Evolutionary conservation across 2,329 filamentous ascomycete species (phyloP).

Genomic region (Didymella keratinophila): DNA sequence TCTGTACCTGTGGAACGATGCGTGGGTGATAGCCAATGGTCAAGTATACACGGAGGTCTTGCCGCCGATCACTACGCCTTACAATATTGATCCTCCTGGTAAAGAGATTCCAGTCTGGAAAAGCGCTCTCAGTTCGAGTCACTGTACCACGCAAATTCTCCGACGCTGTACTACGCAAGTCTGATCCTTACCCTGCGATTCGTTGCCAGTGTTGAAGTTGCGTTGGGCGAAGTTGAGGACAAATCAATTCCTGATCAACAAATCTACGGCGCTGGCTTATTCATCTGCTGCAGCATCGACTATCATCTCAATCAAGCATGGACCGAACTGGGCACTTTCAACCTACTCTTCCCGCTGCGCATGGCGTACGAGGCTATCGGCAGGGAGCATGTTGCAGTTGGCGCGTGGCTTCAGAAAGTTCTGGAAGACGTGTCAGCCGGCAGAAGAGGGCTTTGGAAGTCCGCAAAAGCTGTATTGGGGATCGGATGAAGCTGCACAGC

Average conservation of each 20-base stretch:
- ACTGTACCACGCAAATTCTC: background rate
- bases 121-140: background rate
- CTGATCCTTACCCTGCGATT: background rate
- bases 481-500: background rate
- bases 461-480: background rate
- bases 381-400: background rate
- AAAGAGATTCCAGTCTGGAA: background rate
- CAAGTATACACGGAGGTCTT: background rate
- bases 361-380: background rate
- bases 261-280: background rate
- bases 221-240: background rate
- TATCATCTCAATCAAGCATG: background rate
- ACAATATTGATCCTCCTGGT: background rate
- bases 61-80: background rate
- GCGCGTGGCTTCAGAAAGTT: background rate
- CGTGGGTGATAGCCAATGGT: background rate
- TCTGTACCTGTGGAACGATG: background rate
- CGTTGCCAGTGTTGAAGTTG: background rate
- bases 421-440: background rate
- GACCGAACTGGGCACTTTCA: background rate
- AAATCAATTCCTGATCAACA: background rate
- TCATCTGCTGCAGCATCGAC: background rate
- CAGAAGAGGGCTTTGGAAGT: background rate
- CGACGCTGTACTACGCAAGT: background rate
- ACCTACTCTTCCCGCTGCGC: background rate